A percentile compares a stretch with the other conserved stretches of the same genome.
Conservation (phyloP, 305 asterid species). For the Andrographis paniculata region DNA sequence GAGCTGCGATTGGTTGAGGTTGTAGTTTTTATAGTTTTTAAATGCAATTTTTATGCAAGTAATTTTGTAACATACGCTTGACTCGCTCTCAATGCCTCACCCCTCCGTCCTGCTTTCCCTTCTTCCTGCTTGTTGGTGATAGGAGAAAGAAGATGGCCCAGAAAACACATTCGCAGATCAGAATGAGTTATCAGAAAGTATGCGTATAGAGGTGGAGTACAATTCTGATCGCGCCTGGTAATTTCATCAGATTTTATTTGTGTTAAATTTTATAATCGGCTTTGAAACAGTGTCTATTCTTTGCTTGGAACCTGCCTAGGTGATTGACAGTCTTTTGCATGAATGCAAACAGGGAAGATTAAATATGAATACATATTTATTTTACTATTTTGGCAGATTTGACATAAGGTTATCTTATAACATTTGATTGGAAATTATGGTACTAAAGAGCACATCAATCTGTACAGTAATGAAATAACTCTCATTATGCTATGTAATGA, state of each 20-base stretch:
- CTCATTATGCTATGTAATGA: background rate
- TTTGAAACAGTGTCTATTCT: background rate
- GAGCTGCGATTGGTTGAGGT: slow-evolving; percentile 45
- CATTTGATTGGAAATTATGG: slow-evolving; percentile 3
- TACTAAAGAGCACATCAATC: slow-evolving; percentile 4
- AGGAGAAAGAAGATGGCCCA: slow-evolving; percentile 51
- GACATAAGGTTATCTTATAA: background rate
- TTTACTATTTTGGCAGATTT: background rate
- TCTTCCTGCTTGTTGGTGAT: too few relatives aligned
- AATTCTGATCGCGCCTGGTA: slow-evolving; percentile 95
- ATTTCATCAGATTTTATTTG: slow-evolving; percentile 9
- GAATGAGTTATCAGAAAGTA: slow-evolving; percentile 65
- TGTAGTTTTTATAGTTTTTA: too few relatives aligned
- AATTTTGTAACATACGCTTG: background rate
- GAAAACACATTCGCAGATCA: slow-evolving; percentile 34
- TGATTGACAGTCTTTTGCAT: slow-evolving; percentile 4
- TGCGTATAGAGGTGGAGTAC: slow-evolving; percentile 89
- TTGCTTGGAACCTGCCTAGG: slow-evolving; percentile 1
- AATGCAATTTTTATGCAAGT: too few relatives aligned
- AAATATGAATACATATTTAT: background rate
- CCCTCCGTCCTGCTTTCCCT: background rate
- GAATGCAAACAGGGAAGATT: background rate
- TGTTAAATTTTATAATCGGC: background rate
- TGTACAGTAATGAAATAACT: background rate
- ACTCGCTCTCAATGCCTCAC: background rate